phyloP scores from a whole-genome alignment of 257 asterid species.

The Solanum chiquidenum region DNA sequence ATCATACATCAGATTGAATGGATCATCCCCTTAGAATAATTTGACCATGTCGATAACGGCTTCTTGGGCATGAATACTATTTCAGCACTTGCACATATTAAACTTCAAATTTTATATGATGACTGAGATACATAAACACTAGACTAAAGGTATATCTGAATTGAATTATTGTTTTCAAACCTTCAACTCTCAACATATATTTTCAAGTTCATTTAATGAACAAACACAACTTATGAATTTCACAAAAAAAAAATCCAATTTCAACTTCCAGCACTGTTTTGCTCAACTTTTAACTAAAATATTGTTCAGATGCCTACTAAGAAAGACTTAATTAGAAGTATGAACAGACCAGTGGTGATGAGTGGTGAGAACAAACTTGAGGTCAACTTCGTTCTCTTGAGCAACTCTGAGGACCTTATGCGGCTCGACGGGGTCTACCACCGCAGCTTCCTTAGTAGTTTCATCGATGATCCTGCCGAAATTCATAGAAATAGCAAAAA shows the following conservation, averaged over 20 bases:
- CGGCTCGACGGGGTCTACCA: conserved; percentile 91
- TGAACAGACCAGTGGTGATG: conserved; percentile 79
- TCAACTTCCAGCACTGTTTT: neutral
- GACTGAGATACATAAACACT: neutral
- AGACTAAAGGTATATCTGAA: neutral
- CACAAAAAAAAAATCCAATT: neutral
- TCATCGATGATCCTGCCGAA: conserved; percentile 37
- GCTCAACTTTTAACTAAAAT: neutral
- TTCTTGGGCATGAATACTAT: neutral
- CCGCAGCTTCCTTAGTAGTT: conserved; percentile 78
- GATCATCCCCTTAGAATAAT: neutral
- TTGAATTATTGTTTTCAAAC: neutral
- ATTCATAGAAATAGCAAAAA: neutral
- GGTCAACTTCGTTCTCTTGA: conserved; percentile 58
- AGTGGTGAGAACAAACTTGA: conserved; percentile 83
- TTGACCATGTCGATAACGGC: neutral
- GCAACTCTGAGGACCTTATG: conserved; percentile 65
- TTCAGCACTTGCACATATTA: neutral
- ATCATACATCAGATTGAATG: neutral
- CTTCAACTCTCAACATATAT: neutral
- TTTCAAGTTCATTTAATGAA: neutral
- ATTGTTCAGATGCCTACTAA: neutral
- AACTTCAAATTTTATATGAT: neutral
- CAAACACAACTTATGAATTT: neutral
- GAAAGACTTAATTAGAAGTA: neutral